phyloP scores from a whole-genome alignment of 306 rosid genomes.

The Medicago lupulina region DNA sequence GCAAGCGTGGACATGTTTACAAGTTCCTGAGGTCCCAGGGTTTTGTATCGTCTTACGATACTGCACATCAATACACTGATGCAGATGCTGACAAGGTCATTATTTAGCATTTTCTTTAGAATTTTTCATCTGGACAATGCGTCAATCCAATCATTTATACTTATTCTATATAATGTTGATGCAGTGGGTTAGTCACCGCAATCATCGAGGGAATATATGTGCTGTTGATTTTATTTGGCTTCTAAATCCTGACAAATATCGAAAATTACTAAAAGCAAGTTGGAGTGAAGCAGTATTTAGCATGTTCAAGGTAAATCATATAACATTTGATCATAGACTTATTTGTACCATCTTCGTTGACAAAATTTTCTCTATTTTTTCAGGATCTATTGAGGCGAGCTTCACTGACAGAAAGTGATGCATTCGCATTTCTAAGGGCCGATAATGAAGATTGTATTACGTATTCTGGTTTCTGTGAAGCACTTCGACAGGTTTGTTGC shows the following conservation, averaged over 20 bases:
- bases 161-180: conserved; percentile 36
- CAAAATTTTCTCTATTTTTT: conserved; percentile 48
- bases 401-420: conserved; percentile 66
- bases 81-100: conserved; percentile 90
- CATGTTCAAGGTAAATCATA: conserved; percentile 74
- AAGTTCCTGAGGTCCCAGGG: conserved; percentile 94
- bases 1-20: conserved; percentile 98
- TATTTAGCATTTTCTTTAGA: conserved; percentile 12
- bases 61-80: conserved; percentile 90
- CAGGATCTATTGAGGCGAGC: conserved; percentile 71
- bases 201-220: conserved; percentile 94
- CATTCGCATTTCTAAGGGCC: conserved; percentile 75
- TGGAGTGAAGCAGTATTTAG: conserved; percentile 83
- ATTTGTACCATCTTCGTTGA: conserved; percentile 38
- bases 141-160: conserved; percentile 1
- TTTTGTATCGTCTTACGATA: conserved; percentile 91
- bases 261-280: conserved; percentile 71
- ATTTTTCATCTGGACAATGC: conserved; percentile 10
- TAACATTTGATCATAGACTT: not conserved
- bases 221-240: conserved; percentile 98
- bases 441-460: conserved; percentile 72
- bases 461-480: conserved; percentile 74
- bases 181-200: conserved; percentile 98
- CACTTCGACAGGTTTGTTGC: conserved; percentile 64
- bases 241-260: conserved; percentile 79